Evolutionary conservation across 257 asterid genomes (phyloP).

Genomic region (Primulina eburnea): DNA sequence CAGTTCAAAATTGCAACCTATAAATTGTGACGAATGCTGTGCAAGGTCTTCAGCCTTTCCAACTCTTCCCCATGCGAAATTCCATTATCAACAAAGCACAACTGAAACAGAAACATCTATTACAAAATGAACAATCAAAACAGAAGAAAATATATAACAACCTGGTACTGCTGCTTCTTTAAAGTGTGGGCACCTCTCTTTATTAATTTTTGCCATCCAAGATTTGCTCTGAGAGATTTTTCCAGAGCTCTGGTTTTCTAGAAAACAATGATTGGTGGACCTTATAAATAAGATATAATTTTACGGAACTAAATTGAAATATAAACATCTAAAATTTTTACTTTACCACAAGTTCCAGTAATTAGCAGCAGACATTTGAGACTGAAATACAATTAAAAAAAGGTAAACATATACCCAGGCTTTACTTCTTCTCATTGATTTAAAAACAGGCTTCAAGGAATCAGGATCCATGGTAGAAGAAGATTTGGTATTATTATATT

Average conservation of each 20-base stretch:
- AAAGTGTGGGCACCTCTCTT: slow-evolving; percentile 88
- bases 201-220: slow-evolving; percentile 76
- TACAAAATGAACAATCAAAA: not conserved
- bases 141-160: slow-evolving; percentile 25
- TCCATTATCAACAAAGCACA: slow-evolving; percentile 78
- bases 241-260: slow-evolving; percentile 61
- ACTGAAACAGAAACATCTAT: slow-evolving; percentile 35
- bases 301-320: not conserved
- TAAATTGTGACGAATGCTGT: slow-evolving; percentile 48
- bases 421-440: not conserved
- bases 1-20: slow-evolving; percentile 29
- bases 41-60: slow-evolving; percentile 63
- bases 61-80: slow-evolving; percentile 66
- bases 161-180: slow-evolving; percentile 76
- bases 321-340: not conserved
- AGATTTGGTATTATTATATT: slow-evolving; percentile 4
- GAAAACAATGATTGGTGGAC: slow-evolving; percentile 15
- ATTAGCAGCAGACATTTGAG: not conserved
- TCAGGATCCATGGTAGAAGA: not conserved
- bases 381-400: not conserved
- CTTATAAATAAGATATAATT: not conserved
- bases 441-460: not conserved
- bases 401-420: not conserved
- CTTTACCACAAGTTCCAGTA: not conserved
- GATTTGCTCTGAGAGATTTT: slow-evolving; percentile 38